Evolutionary conservation across 768 basidiomycete species (phyloP).

Genomic region (Amyloporia xantha): DNA sequence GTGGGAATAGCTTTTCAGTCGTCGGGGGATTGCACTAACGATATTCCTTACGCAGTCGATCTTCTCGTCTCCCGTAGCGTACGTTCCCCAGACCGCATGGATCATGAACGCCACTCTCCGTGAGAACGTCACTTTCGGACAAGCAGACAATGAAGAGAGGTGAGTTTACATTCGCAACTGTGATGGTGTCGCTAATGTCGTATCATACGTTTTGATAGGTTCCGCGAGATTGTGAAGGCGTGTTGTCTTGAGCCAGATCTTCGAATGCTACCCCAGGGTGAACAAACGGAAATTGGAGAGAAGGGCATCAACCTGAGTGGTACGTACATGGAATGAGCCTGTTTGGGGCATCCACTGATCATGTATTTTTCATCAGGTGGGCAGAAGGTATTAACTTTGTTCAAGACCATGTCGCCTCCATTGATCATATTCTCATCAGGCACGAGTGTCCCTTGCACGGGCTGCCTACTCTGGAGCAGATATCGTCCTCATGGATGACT

Average conservation of each 20-base stretch:
- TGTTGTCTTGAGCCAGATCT: slow-evolving; percentile 71
- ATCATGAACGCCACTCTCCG: slow-evolving; percentile 61
- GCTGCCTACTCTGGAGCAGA: slow-evolving; percentile 71
- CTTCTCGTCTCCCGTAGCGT: slow-evolving; percentile 47
- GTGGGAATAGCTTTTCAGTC: no score
- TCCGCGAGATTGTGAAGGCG: slow-evolving; percentile 41
- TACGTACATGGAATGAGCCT: slow-evolving; percentile 14
- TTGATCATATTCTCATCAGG: no score
- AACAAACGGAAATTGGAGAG: slow-evolving; percentile 69
- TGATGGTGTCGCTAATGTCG: not conserved
- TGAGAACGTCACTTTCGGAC: slow-evolving; percentile 72
- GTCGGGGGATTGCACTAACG: no score
- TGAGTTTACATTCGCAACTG: slow-evolving; percentile 11
- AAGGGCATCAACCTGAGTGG: slow-evolving; percentile 68
- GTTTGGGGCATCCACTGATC: not conserved
- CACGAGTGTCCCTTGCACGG: slow-evolving; percentile 69
- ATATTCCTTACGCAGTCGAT: not conserved
- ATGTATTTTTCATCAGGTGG: slow-evolving; percentile 19
- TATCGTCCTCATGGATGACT: slow-evolving; percentile 76
- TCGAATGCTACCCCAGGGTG: slow-evolving; percentile 61
- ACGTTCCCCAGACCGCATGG: slow-evolving; percentile 59
- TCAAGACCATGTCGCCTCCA: no score
- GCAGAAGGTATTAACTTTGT: slow-evolving; percentile 24
- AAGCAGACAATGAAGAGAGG: slow-evolving; percentile 52
- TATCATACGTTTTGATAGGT: slow-evolving; percentile 39